Evolutionary conservation across 176 grass and related monocot species (phyloP), one percentile per base, ranked within the genome.

Genomic region (Carex parvula): DNA sequence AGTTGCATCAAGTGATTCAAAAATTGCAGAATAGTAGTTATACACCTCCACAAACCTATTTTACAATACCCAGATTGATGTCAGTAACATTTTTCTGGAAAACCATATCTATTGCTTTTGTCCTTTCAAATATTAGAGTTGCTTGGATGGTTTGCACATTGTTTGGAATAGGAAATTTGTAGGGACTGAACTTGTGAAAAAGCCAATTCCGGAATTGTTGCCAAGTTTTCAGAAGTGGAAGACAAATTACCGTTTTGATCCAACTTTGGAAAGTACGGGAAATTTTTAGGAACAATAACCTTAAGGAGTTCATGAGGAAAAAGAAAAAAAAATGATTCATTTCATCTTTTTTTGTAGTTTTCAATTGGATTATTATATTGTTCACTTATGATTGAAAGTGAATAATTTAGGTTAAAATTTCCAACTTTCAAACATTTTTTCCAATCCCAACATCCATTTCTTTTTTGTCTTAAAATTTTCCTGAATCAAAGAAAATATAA

Each of bases 1-100:
- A 71, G 96, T 95, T 2, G 91, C 96, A 59, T 99, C 96, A 66
- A 99, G 88, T 84, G 96, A 95, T 79, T 99, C 87, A 37, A 99
- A 99, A 72, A 99, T 90, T n/a, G 93, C 88, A 0, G 93, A 90
- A 72, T 99, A 99, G 85, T 95, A 99, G 66, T 95, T 89, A 69
- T 99, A 94, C 6, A 93, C 93, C 87, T 99, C 96, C 46, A 89
- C 91, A 79, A 99, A 99, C 87, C 93, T 95, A 82, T 80, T 35
- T 10, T 78, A 8, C 72, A 78, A 15, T 30, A 78, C 5, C 48
- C 48, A 78, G 57, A 29, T 55, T 18, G 44, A 24, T 37, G 64
- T 70, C 33, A 70, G 66, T 42, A 41, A 32, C 30, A 68, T 68
- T 68, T 16, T 15, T 68, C 5, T 13, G 60, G 21, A 70, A 42